phyloP scores from a whole-genome alignment of 176 grass and related monocot species.

The Microstegium vimineum region DNA sequence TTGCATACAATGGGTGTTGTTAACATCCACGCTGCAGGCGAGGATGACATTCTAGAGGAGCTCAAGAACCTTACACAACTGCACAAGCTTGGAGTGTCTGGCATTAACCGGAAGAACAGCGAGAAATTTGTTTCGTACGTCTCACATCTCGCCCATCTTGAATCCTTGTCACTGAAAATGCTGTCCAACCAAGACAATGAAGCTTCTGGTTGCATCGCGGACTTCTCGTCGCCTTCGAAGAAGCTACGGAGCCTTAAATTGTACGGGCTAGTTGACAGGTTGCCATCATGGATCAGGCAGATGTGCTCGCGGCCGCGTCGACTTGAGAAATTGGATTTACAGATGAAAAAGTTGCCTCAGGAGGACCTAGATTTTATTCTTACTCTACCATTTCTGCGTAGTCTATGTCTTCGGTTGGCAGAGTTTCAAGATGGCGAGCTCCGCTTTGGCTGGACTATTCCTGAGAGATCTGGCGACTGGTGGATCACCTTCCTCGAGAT shows the following conservation, averaged over 20 bases:
- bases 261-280: neutral
- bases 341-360: neutral
- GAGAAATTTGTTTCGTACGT: neutral
- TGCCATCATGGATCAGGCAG: neutral
- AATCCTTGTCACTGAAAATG: neutral
- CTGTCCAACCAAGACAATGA: neutral
- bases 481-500: neutral
- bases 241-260: neutral
- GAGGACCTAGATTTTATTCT: neutral
- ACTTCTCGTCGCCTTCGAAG: neutral
- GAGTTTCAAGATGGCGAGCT: neutral
- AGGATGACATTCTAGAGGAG: neutral
- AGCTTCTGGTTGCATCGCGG: neutral
- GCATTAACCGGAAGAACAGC: neutral
- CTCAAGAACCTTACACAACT: slow-evolving; percentile 2
- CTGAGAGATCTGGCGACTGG: neutral
- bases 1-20: neutral
- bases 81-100: neutral
- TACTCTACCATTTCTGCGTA: neutral
- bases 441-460: neutral
- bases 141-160: neutral
- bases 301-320: neutral
- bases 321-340: neutral
- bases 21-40: neutral
- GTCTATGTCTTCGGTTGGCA: neutral